A percentile compares a stretch with the other conserved stretches of the same genome.
phyloP scores from a whole-genome alignment of 257 asterid species.

The Capsicum chinense region DNA sequence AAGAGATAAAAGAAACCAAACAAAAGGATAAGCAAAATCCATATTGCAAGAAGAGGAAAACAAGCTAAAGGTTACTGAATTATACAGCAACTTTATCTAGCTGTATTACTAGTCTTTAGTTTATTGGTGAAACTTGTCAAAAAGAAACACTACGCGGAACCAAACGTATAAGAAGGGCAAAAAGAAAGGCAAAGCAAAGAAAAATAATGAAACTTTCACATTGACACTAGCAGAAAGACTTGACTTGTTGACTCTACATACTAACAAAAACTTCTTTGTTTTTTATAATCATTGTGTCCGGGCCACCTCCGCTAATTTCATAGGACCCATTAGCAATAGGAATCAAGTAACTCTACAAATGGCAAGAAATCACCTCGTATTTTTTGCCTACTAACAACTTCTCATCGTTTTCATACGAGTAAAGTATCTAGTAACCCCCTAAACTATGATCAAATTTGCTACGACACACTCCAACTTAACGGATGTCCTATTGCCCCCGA shows the following conservation, averaged over 20 bases:
- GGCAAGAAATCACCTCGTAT: too few species aligned
- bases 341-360: too few species aligned
- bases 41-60: not conserved
- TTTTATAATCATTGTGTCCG: too few species aligned
- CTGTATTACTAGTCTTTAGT: not conserved
- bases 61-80: not conserved
- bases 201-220: not conserved
- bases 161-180: not conserved
- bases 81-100: not conserved
- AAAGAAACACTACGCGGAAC: not conserved
- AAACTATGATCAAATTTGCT: too few species aligned
- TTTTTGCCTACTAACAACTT: too few species aligned
- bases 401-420: too few species aligned
- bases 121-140: not conserved
- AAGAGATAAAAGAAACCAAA: not conserved
- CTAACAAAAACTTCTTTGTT: not conserved
- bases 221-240: not conserved
- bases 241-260: conserved; percentile 12
- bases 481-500: too few species aligned
- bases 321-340: too few species aligned
- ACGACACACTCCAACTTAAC: too few species aligned
- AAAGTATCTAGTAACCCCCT: too few species aligned
- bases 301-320: too few species aligned
- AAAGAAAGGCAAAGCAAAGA: not conserved
- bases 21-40: not conserved